Evolutionary conservation across 352 stramenopile species (phyloP).

Genomic region (Phytophthora litchii): DNA sequence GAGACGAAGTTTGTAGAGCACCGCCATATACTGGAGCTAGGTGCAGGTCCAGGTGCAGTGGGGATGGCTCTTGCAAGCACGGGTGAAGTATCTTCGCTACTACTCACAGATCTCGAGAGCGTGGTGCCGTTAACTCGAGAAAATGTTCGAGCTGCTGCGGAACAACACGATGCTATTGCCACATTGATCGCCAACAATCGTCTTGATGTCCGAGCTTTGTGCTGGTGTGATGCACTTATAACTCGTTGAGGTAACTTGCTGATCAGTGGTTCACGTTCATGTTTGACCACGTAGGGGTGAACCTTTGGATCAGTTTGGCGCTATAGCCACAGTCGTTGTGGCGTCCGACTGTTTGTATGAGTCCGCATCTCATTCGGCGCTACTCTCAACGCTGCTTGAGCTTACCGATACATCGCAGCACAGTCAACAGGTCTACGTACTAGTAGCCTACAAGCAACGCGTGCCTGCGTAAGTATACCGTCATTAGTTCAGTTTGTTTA

Average conservation of each 20-base stretch:
- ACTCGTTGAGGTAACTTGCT: background rate
- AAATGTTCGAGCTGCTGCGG: constrained; percentile 39
- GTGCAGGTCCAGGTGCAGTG: constrained; percentile 57
- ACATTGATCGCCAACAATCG: constrained; percentile 24
- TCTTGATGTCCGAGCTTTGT: constrained; percentile 35
- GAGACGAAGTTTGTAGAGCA: constrained; percentile 33
- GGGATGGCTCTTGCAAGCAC: constrained; percentile 44
- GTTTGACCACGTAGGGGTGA: constrained; percentile 20
- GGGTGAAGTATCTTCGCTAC: constrained; percentile 35
- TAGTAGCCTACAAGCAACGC: constrained; percentile 78
- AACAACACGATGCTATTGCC: constrained; percentile 30
- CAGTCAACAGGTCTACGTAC: constrained; percentile 21
- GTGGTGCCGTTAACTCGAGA: constrained; percentile 50
- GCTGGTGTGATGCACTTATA: constrained; percentile 41
- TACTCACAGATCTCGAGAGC: constrained; percentile 58
- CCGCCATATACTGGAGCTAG: constrained; percentile 59
- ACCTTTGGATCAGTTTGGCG: constrained; percentile 7
- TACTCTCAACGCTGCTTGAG: constrained; percentile 50
- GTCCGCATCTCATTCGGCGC: constrained; percentile 35
- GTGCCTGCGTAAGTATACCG: constrained; percentile 41
- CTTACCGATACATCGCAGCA: constrained; percentile 27
- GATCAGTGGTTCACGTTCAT: background rate
- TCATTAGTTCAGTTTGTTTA: background rate
- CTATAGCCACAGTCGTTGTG: constrained; percentile 20
- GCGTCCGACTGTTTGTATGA: constrained; percentile 80